These are phyloP conservation scores for Stachybotrys chlorohalonatus DNA, from an alignment of 2,329 filamentous ascomycete genomes.

Conservation along the genomic window DNA sequence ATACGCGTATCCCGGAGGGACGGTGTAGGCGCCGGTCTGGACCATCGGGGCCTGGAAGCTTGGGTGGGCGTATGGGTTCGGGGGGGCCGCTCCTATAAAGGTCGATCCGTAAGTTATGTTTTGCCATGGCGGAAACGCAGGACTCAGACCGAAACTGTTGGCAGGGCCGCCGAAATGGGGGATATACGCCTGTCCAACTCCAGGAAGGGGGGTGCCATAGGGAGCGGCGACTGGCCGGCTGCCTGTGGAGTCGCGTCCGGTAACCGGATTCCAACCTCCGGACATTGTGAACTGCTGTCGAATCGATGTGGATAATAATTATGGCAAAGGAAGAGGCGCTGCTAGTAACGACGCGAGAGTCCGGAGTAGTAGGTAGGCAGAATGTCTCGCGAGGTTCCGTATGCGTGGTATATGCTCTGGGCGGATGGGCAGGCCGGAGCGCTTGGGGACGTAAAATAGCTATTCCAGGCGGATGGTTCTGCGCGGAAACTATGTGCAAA, in stretches of 20 bases:
- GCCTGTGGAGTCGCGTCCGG: constrained; percentile 26
- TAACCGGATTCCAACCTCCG: constrained; percentile 29
- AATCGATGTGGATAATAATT: no score
- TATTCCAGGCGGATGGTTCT: background rate
- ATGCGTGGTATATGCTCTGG: no score
- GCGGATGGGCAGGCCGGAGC: no score
- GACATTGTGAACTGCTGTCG: constrained; percentile 17
- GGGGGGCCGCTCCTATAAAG: constrained; percentile 6
- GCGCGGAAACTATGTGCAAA: no score
- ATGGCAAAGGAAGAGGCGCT: background rate
- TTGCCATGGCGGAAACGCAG: constrained; percentile 11
- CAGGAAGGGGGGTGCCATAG: constrained; percentile 20
- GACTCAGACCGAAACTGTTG: constrained; percentile 17
- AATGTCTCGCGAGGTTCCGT: no score
- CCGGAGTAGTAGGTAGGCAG: background rate
- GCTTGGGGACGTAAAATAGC: no score
- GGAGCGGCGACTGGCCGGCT: constrained; percentile 22
- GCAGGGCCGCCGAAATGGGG: constrained; percentile 26
- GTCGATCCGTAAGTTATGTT: constrained; percentile 16
- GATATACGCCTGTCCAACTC: constrained; percentile 28
- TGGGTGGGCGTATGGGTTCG: background rate
- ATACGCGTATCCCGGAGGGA: constrained; percentile 17
- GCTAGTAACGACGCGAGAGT: background rate
- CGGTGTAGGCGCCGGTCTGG: constrained; percentile 9
- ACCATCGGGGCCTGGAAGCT: background rate